Percentiles rank a stretch among this genome's conserved stretches.
phyloP scores from a whole-genome alignment of 2,329 filamentous ascomycete species.

The Bipolaris oryzae region DNA sequence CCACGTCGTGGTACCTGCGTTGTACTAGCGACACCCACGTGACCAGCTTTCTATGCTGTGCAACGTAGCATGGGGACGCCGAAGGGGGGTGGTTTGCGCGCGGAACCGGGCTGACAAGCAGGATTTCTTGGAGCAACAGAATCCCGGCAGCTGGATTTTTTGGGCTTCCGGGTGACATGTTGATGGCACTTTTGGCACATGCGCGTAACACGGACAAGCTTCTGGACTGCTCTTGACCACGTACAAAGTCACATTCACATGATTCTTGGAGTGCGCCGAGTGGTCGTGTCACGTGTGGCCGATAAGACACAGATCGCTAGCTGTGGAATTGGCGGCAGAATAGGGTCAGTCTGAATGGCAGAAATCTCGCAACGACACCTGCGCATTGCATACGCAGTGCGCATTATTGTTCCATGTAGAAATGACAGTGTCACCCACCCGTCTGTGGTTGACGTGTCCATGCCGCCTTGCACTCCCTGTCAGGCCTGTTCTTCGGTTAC shows the following conservation, averaged over 20 bases:
- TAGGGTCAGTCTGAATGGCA: neutral
- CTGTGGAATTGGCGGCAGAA: neutral
- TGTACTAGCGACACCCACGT: constrained; percentile 15
- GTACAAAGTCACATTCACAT: neutral
- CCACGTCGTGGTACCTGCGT: constrained; percentile 16
- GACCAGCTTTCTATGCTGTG: constrained; percentile 20
- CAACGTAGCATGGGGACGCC: constrained; percentile 13
- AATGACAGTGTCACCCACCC: neutral
- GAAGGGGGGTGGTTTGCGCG: constrained; percentile 1
- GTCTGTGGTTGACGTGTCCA: constrained; percentile 15
- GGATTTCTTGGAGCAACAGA: neutral
- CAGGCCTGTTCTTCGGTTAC: constrained; percentile 23
- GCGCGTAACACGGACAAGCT: neutral
- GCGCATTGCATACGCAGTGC: constrained; percentile 19
- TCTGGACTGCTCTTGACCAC: neutral
- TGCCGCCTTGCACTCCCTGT: constrained; percentile 25
- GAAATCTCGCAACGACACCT: neutral
- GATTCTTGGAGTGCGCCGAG: neutral
- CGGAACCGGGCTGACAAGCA: constrained; percentile 14
- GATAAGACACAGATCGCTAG: neutral
- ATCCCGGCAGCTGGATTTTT: neutral
- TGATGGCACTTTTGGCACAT: neutral
- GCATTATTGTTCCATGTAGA: constrained; percentile 9
- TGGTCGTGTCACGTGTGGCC: constrained; percentile 3
- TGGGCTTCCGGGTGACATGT: neutral